Conservation (phyloP, 768 basidiomycete species). For the Tulasnella sp. region DNA sequence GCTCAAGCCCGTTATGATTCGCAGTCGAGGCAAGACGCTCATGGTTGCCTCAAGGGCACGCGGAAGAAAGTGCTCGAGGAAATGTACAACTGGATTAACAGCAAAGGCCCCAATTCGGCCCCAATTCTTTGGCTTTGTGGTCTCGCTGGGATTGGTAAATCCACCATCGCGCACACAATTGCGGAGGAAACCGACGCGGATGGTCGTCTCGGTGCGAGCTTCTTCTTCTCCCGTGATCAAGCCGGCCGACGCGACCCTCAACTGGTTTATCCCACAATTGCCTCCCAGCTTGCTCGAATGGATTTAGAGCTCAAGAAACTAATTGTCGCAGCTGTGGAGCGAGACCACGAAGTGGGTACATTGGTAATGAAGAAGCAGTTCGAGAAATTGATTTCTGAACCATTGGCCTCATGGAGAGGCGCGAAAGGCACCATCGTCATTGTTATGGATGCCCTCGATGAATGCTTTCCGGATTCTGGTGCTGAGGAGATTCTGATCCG, state of each 20-base stretch:
- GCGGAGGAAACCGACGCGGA: constrained; percentile 39
- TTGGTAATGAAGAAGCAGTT: constrained; percentile 38
- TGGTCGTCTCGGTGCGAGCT: constrained; percentile 44
- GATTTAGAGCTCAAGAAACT: constrained; percentile 22
- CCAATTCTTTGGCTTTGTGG: constrained; percentile 44
- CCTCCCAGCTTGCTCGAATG: constrained; percentile 42
- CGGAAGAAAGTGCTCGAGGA: background rate
- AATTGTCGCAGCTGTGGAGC: constrained; percentile 29
- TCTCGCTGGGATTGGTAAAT: constrained; percentile 48
- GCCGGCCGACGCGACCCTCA: constrained; percentile 37
- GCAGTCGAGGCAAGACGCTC: background rate
- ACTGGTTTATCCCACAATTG: constrained; percentile 44
- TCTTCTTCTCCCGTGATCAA: constrained; percentile 43
- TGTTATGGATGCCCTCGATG: constrained; percentile 48
- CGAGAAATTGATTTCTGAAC: constrained; percentile 36
- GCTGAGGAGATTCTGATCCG: constrained; percentile 38
- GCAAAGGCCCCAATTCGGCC: background rate
- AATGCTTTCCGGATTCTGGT: constrained; percentile 39
- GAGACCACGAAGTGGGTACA: constrained; percentile 21
- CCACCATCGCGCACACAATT: constrained; percentile 47
- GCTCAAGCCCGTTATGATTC: constrained; percentile 5
- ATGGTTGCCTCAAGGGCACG: constrained; percentile 2
- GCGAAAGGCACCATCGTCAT: constrained; percentile 40
- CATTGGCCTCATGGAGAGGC: constrained; percentile 3
- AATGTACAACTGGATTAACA: background rate